Percentiles rank a stretch among this genome's conserved stretches.
Evolutionary conservation across 192 early-diverging fungal genomes (phyloP).

Genomic region (Backusella circina): DNA sequence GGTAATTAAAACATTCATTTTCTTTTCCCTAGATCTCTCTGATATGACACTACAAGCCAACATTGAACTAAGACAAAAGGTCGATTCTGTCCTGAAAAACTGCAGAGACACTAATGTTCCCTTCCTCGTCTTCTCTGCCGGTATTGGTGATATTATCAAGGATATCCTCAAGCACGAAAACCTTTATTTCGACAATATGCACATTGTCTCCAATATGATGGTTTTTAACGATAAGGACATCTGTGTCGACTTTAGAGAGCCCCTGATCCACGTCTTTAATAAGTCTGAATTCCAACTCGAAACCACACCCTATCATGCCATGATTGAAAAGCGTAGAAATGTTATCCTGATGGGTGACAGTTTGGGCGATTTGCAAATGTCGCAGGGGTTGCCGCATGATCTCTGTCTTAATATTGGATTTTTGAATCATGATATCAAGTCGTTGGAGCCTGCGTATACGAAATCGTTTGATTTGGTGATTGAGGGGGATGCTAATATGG

Average conservation of each 20-base stretch:
- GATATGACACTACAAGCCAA: conserved; percentile 47
- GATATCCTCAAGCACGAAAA: conserved; percentile 40
- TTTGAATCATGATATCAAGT: conserved; percentile 61
- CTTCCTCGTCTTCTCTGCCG: conserved; percentile 71
- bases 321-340: conserved; percentile 46
- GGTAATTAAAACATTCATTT: background rate
- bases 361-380: conserved; percentile 68
- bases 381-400: conserved; percentile 53
- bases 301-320: conserved; percentile 37
- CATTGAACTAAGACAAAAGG: conserved; percentile 45
- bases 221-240: conserved; percentile 50
- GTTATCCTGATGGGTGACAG: conserved; percentile 73
- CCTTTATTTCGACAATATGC: conserved; percentile 51
- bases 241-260: conserved; percentile 59
- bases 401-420: conserved; percentile 65
- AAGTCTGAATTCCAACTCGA: conserved; percentile 60
- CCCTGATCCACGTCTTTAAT: conserved; percentile 70
- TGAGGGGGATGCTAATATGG: conserved; percentile 43
- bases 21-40: conserved; percentile 30
- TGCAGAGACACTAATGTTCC: conserved; percentile 42
- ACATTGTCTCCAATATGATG: conserved; percentile 73
- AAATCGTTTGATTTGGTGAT: conserved; percentile 67
- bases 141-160: conserved; percentile 63
- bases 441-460: conserved; percentile 45
- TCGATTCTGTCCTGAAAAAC: conserved; percentile 37